These are phyloP conservation scores for Pezicula rhizophila DNA, from an alignment of 2,329 filamentous ascomycete genomes.

Conservation along the genomic window DNA sequence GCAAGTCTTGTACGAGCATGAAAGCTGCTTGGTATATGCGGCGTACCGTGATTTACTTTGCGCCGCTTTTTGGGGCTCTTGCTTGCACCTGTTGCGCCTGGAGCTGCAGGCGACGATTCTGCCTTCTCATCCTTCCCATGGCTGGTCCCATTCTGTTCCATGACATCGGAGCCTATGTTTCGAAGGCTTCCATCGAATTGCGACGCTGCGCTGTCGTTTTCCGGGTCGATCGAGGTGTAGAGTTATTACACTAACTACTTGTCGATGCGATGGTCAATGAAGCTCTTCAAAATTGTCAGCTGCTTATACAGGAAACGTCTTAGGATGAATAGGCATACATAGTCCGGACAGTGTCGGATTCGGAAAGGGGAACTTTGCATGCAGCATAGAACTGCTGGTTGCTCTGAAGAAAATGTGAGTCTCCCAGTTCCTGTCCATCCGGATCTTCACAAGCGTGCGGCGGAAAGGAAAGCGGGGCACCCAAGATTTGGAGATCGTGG, in stretches of 20 bases:
- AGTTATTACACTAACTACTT: background rate
- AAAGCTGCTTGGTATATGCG: slow-evolving; percentile 16
- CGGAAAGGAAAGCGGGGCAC: background rate
- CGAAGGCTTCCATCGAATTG: slow-evolving; percentile 28
- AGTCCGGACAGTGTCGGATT: too few species aligned
- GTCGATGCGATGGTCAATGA: background rate
- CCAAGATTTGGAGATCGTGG: background rate
- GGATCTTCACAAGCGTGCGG: background rate
- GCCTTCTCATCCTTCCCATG: slow-evolving; percentile 27
- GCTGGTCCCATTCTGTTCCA: slow-evolving; percentile 29
- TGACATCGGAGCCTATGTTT: slow-evolving; percentile 27
- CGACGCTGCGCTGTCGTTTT: slow-evolving; percentile 18
- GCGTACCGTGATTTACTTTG: slow-evolving; percentile 84
- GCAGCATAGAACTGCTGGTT: too few species aligned
- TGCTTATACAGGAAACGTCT: background rate
- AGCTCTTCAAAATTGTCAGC: background rate
- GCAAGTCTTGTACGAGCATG: slow-evolving; percentile 22
- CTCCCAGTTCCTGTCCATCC: too few species aligned
- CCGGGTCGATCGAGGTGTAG: background rate
- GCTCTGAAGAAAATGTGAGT: too few species aligned
- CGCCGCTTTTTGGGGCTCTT: slow-evolving; percentile 76
- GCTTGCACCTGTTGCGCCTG: slow-evolving; percentile 19
- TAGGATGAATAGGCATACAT: too few species aligned
- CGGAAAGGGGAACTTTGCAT: too few species aligned
- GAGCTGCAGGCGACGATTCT: slow-evolving; percentile 24